Evolutionary conservation across 805 yeast species (phyloP).

Genomic region (Diddensiella caesifluorescens): DNA sequence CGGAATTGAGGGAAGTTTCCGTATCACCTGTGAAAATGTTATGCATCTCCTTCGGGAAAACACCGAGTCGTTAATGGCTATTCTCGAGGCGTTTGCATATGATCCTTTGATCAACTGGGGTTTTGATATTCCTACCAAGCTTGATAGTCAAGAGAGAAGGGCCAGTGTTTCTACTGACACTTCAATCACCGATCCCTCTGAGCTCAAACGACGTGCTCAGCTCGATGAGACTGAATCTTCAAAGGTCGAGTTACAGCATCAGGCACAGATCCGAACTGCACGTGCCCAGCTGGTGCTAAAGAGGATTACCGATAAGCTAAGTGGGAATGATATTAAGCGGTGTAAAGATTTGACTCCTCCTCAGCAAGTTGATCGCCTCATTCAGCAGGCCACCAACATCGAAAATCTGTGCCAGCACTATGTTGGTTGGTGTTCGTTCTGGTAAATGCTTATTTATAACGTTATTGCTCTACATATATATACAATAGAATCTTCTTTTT

Average conservation of each 20-base stretch:
- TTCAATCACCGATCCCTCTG: constrained; percentile 49
- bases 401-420: constrained; percentile 95
- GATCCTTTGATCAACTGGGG: constrained; percentile 99
- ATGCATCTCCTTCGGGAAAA: constrained; percentile 92
- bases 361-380: constrained; percentile 86
- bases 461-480: neutral
- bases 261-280: constrained; percentile 70
- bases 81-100: constrained; percentile 94
- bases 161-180: constrained; percentile 2
- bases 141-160: constrained; percentile 9
- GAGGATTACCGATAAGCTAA: constrained; percentile 85
- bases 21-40: constrained; percentile 95
- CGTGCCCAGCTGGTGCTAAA: constrained; percentile 86
- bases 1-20: constrained; percentile 95
- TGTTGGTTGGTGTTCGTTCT: constrained; percentile 99
- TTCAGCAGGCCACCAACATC: constrained; percentile 93
- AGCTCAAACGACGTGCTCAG: constrained; percentile 63
- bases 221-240: constrained; percentile 74
- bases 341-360: constrained; percentile 69
- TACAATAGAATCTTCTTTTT: neutral
- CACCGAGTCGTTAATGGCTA: constrained; percentile 95
- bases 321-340: constrained; percentile 87
- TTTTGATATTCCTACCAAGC: constrained; percentile 75
- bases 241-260: constrained; percentile 61
- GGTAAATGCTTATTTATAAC: constrained; percentile 45